Conservation (phyloP, 805 yeast species). For the Yarrowia sp. region DNA sequence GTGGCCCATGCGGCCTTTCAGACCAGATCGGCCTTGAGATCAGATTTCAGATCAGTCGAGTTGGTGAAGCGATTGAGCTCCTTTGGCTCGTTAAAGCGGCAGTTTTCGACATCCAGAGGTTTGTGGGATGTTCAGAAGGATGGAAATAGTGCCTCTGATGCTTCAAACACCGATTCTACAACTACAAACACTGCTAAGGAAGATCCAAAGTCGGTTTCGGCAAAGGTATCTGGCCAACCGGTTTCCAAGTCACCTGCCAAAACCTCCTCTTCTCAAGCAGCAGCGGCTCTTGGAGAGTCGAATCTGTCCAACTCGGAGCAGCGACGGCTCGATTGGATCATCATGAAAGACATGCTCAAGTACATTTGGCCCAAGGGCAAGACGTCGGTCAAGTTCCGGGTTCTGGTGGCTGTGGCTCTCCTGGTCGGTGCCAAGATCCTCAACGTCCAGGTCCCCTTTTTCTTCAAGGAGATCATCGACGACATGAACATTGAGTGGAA, state of each 20-base stretch:
- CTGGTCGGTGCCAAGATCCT: constrained; percentile 81
- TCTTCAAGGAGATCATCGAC: constrained; percentile 86
- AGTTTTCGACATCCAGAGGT: not conserved
- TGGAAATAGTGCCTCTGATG: no score
- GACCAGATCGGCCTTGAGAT: no score
- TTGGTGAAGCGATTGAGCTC: no score
- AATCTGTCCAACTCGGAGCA: constrained; percentile 29
- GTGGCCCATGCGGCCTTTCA: no score
- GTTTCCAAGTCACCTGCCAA: no score
- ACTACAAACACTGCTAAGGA: no score
- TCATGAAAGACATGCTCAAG: constrained; percentile 45
- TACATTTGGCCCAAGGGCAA: constrained; percentile 52
- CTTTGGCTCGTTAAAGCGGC: not conserved
- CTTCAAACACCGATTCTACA: no score
- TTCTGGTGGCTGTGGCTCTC: constrained; percentile 73
- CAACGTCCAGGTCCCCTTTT: constrained; percentile 96
- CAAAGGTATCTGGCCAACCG: no score
- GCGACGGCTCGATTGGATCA: constrained; percentile 40
- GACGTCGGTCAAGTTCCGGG: constrained; percentile 63
- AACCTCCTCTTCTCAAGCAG: not conserved
- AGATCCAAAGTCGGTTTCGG: no score
- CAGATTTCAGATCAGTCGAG: no score
- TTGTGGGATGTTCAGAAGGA: not conserved
- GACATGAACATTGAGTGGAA: constrained; percentile 92
- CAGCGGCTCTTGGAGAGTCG: constrained; percentile 1